Evolutionary conservation across 2,329 filamentous ascomycete genomes (phyloP), one percentile per base, ranked within the genome.

Genomic region (Fusarium pseudograminearum): DNA sequence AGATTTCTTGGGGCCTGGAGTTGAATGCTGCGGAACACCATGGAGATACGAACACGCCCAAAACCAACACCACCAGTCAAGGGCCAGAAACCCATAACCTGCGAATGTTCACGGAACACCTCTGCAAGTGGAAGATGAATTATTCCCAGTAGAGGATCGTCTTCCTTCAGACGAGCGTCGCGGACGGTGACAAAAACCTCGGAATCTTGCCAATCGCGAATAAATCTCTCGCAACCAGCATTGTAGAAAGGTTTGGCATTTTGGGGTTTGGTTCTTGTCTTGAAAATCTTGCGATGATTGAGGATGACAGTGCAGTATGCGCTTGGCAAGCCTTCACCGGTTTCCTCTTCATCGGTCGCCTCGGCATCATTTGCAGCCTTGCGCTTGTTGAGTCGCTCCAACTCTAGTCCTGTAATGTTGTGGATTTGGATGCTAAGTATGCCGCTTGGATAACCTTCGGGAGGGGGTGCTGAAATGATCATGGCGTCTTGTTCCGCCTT

Each of bases 191-290:
- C 80, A 68, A 91, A 89, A 33, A 93, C 82, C 75, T 93, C 90
- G 3, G 89, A 86, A 15, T 84, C 87, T 18, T 82, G 83, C 86
- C 90, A 93, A 75, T 93, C 89, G 15, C 87, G 83, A 40, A 93
- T 84, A 67, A 93, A 92, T 7, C 90, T 86, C 76, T 94, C 91
- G 3, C 88, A 92, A 8, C 90, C 90, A 4, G 91, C 91, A 69
- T 93, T 93, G 83, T 91, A 93, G 78, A 93, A 93, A 0, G 91
- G 91, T 72, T 92, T 93, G 0, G 89, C 85, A 66, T 93, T 93
- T 80, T 93, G 92, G 2, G 91, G 91, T 78, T 94, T 93, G 1
- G 91, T 92, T 18, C 91, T 83, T 3, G 91, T 92, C 72, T 86
- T 89, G 80, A 90, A 94, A 15, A 85, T 82, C 76, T 87, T 93